phyloP scores from a whole-genome alignment of 116 monocot genomes.

The Iris pallida region DNA sequence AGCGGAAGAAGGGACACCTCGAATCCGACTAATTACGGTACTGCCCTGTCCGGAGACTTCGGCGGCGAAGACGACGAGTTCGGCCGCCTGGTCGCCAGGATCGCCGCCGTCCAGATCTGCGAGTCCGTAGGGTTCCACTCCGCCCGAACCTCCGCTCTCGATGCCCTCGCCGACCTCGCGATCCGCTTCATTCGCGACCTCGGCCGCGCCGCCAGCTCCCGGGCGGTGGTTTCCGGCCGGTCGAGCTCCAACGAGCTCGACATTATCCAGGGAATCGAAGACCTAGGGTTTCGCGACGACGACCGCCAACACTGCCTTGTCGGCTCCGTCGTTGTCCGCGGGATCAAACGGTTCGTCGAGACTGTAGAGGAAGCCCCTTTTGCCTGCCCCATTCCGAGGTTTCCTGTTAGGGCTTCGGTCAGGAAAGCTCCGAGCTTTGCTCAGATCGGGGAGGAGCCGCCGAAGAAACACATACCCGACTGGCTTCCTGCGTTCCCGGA shows the following conservation, averaged over 20 bases:
- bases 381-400: slow-evolving; percentile 28
- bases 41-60: too few species aligned
- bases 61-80: slow-evolving; percentile 32
- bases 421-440: slow-evolving; percentile 18
- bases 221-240: slow-evolving; percentile 54
- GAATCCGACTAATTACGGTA: too few species aligned
- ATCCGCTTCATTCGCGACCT: slow-evolving; percentile 53
- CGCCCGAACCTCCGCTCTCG: slow-evolving; percentile 48
- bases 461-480: slow-evolving; percentile 29
- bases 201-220: slow-evolving; percentile 45
- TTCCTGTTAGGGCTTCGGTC: slow-evolving; percentile 18
- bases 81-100: slow-evolving; percentile 45
- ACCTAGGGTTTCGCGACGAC: slow-evolving; percentile 52
- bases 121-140: slow-evolving; percentile 58
- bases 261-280: slow-evolving; percentile 67
- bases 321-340: slow-evolving; percentile 51
- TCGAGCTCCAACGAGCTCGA: slow-evolving; percentile 59
- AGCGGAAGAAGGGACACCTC: too few species aligned
- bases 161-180: slow-evolving; percentile 54
- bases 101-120: slow-evolving; percentile 63
- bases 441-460: slow-evolving; percentile 14
- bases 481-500: slow-evolving; percentile 40
- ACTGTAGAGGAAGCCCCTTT: slow-evolving; percentile 33
- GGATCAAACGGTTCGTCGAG: slow-evolving; percentile 37
- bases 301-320: slow-evolving; percentile 41